Conservation (phyloP, 2,329 filamentous ascomycete genomes). For the Hypomyces rosellus region DNA sequence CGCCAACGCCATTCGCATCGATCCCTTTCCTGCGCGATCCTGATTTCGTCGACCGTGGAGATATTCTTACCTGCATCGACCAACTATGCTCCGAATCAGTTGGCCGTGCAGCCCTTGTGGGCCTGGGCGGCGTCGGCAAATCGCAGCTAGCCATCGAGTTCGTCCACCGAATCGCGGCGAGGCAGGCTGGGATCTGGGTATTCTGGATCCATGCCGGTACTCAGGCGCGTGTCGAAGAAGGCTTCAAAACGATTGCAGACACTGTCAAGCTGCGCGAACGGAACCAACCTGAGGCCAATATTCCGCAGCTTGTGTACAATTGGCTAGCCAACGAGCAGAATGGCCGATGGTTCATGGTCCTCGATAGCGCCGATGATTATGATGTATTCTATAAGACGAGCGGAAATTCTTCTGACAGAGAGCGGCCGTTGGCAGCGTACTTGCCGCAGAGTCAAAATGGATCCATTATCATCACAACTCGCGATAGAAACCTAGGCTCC, state of each 20-base stretch:
- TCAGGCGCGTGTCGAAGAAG: conserved; percentile 24
- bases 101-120: conserved; percentile 24
- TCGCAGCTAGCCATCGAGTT: conserved; percentile 1
- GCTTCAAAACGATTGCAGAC: conserved; percentile 18
- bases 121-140: conserved; percentile 27
- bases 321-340: conserved; percentile 17
- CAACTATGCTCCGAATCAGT: conserved; percentile 14
- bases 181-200: conserved; percentile 16
- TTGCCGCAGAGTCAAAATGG: conserved; percentile 21
- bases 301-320: conserved; percentile 22
- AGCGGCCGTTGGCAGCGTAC: not conserved
- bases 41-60: conserved; percentile 25
- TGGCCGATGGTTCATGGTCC: too few relatives aligned
- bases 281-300: conserved; percentile 15
- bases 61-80: conserved; percentile 20
- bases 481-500: conserved; percentile 16
- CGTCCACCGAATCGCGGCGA: not conserved
- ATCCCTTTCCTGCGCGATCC: conserved; percentile 25
- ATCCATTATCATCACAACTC: conserved; percentile 24
- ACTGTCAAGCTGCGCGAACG: conserved; percentile 18
- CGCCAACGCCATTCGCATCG: conserved; percentile 5
- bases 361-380: too few relatives aligned
- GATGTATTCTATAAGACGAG: too few relatives aligned
- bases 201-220: conserved; percentile 31
- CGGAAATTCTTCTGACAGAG: too few relatives aligned